A percentile compares a stretch with the other conserved stretches of the same genome.
Evolutionary conservation across 208 protist genomes (phyloP).

Genomic region (Crithidia expoeki): DNA sequence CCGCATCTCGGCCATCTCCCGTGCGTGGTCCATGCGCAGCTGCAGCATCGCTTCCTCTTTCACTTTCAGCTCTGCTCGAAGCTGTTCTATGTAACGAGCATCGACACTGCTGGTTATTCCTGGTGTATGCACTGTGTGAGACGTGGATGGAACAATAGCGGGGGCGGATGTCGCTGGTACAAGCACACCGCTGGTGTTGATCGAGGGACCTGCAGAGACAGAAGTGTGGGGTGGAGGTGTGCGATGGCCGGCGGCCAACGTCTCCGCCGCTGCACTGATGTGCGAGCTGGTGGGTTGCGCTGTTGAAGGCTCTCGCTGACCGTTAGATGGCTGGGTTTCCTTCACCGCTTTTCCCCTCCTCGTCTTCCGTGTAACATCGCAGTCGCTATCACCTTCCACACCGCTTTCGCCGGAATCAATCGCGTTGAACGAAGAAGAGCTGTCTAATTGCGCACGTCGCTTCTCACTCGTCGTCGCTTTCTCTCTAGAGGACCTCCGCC

Average conservation of each 20-base stretch:
- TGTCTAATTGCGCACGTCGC: neutral
- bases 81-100: constrained; percentile 22
- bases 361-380: neutral
- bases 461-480: neutral
- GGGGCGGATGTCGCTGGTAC: neutral
- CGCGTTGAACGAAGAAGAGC: neutral
- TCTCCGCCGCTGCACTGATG: constrained; percentile 3
- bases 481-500: neutral
- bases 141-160: neutral
- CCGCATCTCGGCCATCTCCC: constrained; percentile 55
- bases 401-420: neutral
- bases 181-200: constrained; percentile 4
- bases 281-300: constrained; percentile 3
- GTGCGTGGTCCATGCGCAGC: constrained; percentile 50
- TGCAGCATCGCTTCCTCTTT: constrained; percentile 47
- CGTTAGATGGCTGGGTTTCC: no score
- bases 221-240: neutral
- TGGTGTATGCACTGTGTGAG: neutral
- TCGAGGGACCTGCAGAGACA: constrained; percentile 1
- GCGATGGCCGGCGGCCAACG: constrained; percentile 5
- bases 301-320: neutral
- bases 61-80: constrained; percentile 43
- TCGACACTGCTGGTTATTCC: neutral
- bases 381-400: neutral
- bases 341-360: no score